phyloP scores from a whole-genome alignment of 2,329 filamentous ascomycete genomes.

The Clarireedia hainanense region DNA sequence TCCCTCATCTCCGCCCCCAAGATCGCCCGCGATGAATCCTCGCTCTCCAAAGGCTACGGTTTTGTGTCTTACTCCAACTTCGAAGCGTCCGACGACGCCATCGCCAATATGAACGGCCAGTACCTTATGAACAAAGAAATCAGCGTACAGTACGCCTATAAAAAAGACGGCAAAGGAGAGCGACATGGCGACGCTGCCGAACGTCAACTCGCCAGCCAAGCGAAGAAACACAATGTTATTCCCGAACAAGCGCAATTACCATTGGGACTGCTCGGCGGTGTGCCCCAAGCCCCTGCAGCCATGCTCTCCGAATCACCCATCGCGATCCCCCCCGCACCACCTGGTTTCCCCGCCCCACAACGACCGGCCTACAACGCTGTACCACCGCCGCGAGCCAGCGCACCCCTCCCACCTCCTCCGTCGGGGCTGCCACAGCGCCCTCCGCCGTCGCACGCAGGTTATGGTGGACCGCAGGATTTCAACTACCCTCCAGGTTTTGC shows the following conservation, averaged over 20 bases:
- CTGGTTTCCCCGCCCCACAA: slow-evolving; percentile 21
- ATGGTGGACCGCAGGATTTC: slow-evolving; percentile 55
- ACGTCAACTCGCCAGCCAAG: slow-evolving; percentile 81
- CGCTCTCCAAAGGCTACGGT: slow-evolving; percentile 88
- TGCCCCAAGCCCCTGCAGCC: slow-evolving; percentile 33
- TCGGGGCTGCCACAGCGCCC: slow-evolving; percentile 54
- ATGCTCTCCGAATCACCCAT: slow-evolving; percentile 25
- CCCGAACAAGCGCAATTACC: slow-evolving; percentile 47
- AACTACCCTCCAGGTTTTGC: slow-evolving; percentile 39
- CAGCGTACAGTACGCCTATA: slow-evolving; percentile 96
- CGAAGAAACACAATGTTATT: slow-evolving; percentile 87
- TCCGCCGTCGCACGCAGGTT: slow-evolving; percentile 60
- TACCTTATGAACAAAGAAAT: slow-evolving; percentile 97
- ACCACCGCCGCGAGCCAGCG: slow-evolving; percentile 31
- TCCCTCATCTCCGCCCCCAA: slow-evolving; percentile 78
- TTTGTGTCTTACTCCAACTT: slow-evolving; percentile 93
- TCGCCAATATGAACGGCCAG: slow-evolving; percentile 89
- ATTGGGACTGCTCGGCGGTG: slow-evolving; percentile 31
- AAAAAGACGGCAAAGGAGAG: slow-evolving; percentile 97
- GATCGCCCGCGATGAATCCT: slow-evolving; percentile 82
- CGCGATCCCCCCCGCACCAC: slow-evolving; percentile 16
- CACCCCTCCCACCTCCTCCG: slow-evolving; percentile 50
- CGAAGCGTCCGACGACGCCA: slow-evolving; percentile 85
- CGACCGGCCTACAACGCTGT: slow-evolving; percentile 24
- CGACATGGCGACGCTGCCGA: slow-evolving; percentile 92